Percentiles rank a stretch among this genome's conserved stretches.
Evolutionary conservation across 345 rosid species (phyloP).

Genomic region (Pistacia atlantica): DNA sequence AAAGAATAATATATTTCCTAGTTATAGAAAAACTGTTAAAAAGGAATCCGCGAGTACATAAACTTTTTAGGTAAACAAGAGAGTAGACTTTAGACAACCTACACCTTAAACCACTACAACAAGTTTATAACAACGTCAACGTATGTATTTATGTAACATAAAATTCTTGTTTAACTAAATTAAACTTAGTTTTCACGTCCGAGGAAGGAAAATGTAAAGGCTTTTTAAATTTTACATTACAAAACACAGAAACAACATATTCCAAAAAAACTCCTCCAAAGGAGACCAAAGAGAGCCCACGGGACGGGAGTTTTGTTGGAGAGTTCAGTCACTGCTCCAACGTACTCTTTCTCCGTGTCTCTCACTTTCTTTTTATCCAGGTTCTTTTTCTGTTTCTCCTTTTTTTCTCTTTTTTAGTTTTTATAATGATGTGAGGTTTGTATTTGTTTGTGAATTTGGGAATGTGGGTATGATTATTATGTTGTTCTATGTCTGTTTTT

Average conservation of each 20-base stretch:
- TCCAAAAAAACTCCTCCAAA: neutral
- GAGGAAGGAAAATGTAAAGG: constrained; percentile 2
- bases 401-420: neutral
- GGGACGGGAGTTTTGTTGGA: constrained; percentile 21
- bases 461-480: constrained; percentile 9
- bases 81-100: neutral
- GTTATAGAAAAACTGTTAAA: neutral
- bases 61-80: neutral
- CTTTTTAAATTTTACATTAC: constrained; percentile 22
- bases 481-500: neutral
- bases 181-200: constrained; percentile 25
- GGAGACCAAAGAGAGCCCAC: constrained; percentile 28
- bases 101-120: no score
- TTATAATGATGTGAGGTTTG: neutral
- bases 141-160: no score
- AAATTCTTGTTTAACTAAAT: constrained; percentile 15
- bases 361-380: constrained; percentile 17
- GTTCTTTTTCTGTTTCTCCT: constrained; percentile 13
- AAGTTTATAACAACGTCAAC: no score
- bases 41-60: neutral
- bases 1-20: neutral
- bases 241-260: neutral
- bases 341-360: constrained; percentile 29
- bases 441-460: constrained; percentile 14
- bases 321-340: constrained; percentile 29